Percentiles rank a stretch among this genome's conserved stretches.
Evolutionary conservation across 75 land plant genomes (phyloP).

Genomic region (Azolla pinnata): DNA sequence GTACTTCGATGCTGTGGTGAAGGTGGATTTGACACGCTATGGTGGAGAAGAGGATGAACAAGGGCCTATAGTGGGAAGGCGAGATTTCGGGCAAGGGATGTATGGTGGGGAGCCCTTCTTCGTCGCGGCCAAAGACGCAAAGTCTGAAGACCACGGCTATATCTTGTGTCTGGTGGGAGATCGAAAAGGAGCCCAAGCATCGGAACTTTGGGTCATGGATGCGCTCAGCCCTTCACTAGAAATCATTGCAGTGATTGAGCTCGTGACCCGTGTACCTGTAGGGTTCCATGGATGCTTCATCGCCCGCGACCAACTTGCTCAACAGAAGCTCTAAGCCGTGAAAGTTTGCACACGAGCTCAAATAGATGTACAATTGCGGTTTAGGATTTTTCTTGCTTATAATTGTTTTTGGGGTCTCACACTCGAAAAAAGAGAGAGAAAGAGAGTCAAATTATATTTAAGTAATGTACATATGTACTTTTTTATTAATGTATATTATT

Average conservation of each 20-base stretch:
- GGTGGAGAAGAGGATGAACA: conserved; percentile 6
- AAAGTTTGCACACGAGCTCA: too few species aligned
- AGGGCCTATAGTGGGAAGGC: conserved; percentile 20
- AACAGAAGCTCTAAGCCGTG: conserved; percentile 18
- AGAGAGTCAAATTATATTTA: too few species aligned
- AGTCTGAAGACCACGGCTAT: conserved; percentile 59
- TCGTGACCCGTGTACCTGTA: conserved; percentile 67
- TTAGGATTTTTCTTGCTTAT: too few species aligned
- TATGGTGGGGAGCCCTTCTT: conserved; percentile 75
- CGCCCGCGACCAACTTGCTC: conserved; percentile 30
- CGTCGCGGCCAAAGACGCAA: conserved; percentile 22
- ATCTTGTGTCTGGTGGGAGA: conserved; percentile 49
- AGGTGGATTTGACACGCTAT: conserved; percentile 37
- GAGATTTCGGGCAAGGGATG: conserved; percentile 33
- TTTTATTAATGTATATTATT: too few species aligned
- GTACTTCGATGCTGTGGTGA: conserved; percentile 53
- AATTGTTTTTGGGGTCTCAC: too few species aligned
- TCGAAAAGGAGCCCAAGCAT: conserved; percentile 37
- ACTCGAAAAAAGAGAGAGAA: too few species aligned
- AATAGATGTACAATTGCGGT: too few species aligned
- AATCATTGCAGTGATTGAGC: conserved; percentile 47
- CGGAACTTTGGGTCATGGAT: conserved; percentile 70
- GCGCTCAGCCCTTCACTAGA: conserved; percentile 54
- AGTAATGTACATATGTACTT: too few species aligned
- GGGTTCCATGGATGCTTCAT: conserved; percentile 82